Percentiles rank a stretch among this genome's conserved stretches.
These are phyloP conservation scores for Citrullus colocynthis DNA, from an alignment of 306 rosid species.

Conservation along the genomic window DNA sequence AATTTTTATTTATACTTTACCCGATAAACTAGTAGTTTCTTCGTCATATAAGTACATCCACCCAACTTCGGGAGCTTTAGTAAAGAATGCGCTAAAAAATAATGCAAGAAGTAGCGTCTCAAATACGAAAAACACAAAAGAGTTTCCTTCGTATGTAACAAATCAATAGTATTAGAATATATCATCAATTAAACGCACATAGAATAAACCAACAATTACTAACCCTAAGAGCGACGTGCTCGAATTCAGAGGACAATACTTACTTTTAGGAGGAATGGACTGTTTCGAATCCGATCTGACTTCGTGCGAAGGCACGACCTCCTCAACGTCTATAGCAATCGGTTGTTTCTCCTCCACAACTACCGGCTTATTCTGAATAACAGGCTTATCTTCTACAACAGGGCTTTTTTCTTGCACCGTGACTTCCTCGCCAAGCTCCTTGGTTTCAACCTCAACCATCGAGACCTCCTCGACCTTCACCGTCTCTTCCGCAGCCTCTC, in stretches of 20 bases:
- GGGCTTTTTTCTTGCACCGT: constrained; percentile 20
- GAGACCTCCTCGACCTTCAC: constrained; percentile 27
- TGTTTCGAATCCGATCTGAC: constrained; percentile 23
- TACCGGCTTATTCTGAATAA: neutral
- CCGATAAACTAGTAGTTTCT: neutral
- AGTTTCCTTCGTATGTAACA: neutral
- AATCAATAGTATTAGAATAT: neutral
- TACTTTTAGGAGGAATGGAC: constrained; percentile 28
- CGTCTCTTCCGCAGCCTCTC: constrained; percentile 32
- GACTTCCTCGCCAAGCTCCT: neutral
- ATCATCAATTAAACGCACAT: neutral
- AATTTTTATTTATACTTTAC: neutral
- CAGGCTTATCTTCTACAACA: constrained; percentile 13
- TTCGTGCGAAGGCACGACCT: constrained; percentile 7
- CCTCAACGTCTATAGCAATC: constrained; percentile 13
- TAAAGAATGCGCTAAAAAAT: neutral
- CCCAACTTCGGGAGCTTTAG: neutral
- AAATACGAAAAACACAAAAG: neutral
- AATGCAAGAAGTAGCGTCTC: neutral
- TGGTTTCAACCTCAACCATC: constrained; percentile 3
- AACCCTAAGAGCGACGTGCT: neutral
- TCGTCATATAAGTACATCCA: neutral
- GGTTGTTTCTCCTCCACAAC: constrained; percentile 17
- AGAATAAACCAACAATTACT: neutral
- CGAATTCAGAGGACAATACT: neutral